These are phyloP conservation scores for Bathelium albidoporum DNA, from an alignment of 495 filamentous ascomycete genomes.

Conservation along the genomic window DNA sequence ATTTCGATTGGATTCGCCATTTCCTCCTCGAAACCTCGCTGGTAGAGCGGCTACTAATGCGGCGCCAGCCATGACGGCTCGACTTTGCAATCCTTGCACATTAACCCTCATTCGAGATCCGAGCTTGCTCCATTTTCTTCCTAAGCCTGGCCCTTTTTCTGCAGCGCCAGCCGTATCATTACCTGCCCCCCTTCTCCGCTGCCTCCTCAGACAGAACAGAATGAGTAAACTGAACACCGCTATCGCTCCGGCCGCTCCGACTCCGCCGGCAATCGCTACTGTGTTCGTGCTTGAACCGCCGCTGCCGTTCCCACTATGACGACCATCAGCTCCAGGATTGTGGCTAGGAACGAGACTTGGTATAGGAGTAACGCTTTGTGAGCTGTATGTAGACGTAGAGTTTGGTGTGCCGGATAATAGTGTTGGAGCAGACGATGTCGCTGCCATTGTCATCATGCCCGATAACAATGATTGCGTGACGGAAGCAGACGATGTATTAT, in stretches of 20 bases:
- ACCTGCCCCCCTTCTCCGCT: background rate
- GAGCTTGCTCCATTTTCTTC: background rate
- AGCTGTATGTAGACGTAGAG: background rate
- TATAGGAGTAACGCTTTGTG: background rate
- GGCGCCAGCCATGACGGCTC: background rate
- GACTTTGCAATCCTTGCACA: conserved; percentile 1
- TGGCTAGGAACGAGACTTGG: background rate
- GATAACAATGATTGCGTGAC: background rate
- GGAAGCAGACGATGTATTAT: background rate
- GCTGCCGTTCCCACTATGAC: background rate
- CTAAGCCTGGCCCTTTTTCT: background rate
- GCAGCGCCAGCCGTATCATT: background rate
- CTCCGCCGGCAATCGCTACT: background rate
- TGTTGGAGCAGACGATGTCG: background rate
- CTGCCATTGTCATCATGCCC: background rate
- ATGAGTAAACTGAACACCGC: background rate
- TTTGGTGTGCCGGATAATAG: background rate
- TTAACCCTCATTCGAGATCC: background rate
- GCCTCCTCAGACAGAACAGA: background rate
- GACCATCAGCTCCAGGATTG: background rate
- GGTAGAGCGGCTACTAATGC: background rate
- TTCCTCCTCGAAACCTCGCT: background rate
- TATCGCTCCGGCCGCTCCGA: background rate
- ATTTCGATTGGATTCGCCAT: background rate
- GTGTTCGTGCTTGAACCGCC: background rate